Base-by-base conservation (phyloP, 768 basidiomycete genomes). In the Lactifluus rugatus region DNA sequence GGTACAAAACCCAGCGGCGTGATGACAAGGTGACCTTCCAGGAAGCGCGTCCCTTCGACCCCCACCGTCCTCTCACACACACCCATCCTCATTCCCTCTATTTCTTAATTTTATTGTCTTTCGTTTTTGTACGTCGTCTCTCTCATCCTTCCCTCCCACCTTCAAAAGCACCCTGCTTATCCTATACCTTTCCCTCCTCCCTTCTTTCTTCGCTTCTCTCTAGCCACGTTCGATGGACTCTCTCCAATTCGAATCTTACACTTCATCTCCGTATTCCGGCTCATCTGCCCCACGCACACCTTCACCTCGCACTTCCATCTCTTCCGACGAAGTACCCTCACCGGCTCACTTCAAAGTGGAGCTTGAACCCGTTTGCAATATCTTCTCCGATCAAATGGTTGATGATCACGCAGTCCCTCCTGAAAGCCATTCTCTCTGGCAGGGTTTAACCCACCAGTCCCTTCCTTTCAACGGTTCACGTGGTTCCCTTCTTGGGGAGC, bases 271-370 rank as follows among this genome's bases (percentile, higher is more conserved):
- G 47, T 84, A 83, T 74, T 81, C 82, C 56, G 82, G 85, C 73
- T 78, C 82, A 61, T 85, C 85, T 45, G 75, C 79, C 1, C 87
- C 87, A 2, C 80, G 86, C 55, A 89, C 87, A 0, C 87, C 87
- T 0, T 88, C 87, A 1, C 87, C 87, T 21, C 75, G 71, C 46
- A 68, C 67, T 47, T 70, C 68, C 54, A 53, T 70, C 60, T 67
- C 64, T 61, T 66, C 71, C 16, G 54, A 56, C 48, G 59, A 47
- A 10, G 48, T 62, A 70, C 63, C 70, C 42, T 66, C 65, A 11
- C 67, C 70, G 26, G 52, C 69, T 64, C 64, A 71, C 68, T 67
- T 72, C 72, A 79, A 79, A 68, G 64, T 76, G 65, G 73, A 74
- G 70, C 60, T 73, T 57, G 67, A 80, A 69, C 75, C 79, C 62